These are phyloP conservation scores for Iris macrosiphon DNA, from an alignment of 106 monocot species.

Conservation along the genomic window DNA sequence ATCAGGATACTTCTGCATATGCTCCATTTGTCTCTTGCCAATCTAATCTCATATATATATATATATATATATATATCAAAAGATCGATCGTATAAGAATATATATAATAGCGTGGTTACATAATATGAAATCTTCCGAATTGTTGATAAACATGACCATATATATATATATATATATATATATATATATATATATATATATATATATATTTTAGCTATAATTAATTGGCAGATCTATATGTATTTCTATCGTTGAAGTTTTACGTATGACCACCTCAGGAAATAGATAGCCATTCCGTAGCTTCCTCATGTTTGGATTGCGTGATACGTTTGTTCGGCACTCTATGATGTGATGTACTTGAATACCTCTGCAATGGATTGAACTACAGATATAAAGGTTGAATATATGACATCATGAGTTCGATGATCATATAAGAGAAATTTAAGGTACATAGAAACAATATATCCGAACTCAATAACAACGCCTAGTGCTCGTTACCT, in stretches of 20 bases:
- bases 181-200: no score
- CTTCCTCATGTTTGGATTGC: slow-evolving; percentile 82
- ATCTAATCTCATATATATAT: slow-evolving; percentile 35
- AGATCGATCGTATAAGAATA: neutral
- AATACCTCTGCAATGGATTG: no score
- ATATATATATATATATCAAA: neutral
- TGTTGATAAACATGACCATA: neutral
- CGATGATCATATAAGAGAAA: no score
- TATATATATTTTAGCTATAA: no score
- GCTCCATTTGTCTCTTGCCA: slow-evolving; percentile 36
- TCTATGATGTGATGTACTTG: no score
- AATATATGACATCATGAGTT: no score
- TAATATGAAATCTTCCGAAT: neutral
- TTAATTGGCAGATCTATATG: no score
- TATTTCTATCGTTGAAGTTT: no score
- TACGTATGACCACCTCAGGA: slow-evolving; percentile 47
- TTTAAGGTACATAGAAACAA: no score
- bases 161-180: neutral
- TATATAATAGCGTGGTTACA: neutral
- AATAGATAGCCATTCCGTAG: slow-evolving; percentile 77
- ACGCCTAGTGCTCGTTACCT: no score
- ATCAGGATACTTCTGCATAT: slow-evolving; percentile 71
- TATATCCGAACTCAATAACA: no score
- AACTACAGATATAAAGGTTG: no score
- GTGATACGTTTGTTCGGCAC: slow-evolving; percentile 38